Evolutionary conservation across 2,329 filamentous ascomycete species (phyloP), one percentile per base, ranked within the genome.

Genomic region (Aspergillus pseudotamarii): DNA sequence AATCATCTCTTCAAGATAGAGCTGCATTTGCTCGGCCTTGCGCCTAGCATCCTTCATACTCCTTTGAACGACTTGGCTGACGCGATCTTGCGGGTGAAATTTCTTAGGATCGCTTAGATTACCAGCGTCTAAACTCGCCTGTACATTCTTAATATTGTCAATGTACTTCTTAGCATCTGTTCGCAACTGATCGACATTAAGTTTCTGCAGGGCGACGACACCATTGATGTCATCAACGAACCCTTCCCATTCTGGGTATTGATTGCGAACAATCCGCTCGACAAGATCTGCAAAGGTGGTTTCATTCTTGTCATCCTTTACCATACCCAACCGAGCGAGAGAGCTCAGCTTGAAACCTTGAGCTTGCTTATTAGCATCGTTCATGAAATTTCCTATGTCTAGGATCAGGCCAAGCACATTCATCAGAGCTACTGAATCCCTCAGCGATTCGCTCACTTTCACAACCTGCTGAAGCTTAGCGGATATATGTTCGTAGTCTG

Each of bases 321-420:
- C 92, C 94, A 99, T 98, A 65, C 91, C 94, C 60, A 99, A 83
- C 60, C 95, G 89, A 32, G 92, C 92, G 56, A 99, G 88, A 6
- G 95, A 97, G 74, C 93, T 95, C 16, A 99, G 88, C 83, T 99
- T 99, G 89, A 99, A 99, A 66, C 95, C 95, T 62, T 91, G 92
- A 4, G 95, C 95, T 80, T 98, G 95, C 82, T 99, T 99, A 81
- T 97, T 98, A 60, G 94, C 91, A 76, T 98, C 95, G 83, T 99
- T 99, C 95, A 99, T 99, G 85, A 97, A 99, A 79, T 99, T 99
- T 78, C 95, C 95, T 74, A 99, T 97, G 78, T 97, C 94, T 72
- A 99, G 83, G 78, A 99, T 99, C 66, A 98, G 85, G 63, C 94
- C 94, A 61, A 99, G 87, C 54, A 99, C 93, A 69, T 96, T 97